phyloP scores from a whole-genome alignment of 2,329 filamentous ascomycete species.

The Alternaria infectoria region DNA sequence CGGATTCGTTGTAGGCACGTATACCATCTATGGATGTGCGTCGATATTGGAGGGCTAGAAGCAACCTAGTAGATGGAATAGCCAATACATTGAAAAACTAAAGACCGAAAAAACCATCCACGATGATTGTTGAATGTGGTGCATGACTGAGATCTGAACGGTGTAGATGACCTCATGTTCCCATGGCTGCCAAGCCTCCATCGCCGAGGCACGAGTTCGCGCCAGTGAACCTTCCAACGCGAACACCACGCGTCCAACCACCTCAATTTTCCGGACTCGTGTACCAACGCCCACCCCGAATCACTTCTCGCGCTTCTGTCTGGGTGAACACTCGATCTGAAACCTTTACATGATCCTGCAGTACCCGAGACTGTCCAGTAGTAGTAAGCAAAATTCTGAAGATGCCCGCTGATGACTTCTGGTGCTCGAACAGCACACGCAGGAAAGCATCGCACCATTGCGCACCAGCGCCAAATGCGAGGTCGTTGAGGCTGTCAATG shows the following conservation, averaged over 20 bases:
- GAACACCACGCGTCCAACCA: background rate
- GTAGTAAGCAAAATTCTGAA: conserved; percentile 10
- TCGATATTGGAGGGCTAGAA: too few species aligned
- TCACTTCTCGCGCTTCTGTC: background rate
- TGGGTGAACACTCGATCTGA: background rate
- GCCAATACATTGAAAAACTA: too few species aligned
- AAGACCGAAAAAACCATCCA: too few species aligned
- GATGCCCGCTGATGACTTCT: background rate
- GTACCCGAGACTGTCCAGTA: conserved; percentile 1
- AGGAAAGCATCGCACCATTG: background rate
- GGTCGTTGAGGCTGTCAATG: background rate
- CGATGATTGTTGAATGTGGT: too few species aligned
- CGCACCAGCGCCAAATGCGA: background rate
- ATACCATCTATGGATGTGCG: too few species aligned
- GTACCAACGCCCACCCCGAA: background rate
- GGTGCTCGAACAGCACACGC: background rate
- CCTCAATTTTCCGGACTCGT: background rate
- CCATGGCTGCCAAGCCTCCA: too few species aligned
- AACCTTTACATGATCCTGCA: conserved; percentile 3
- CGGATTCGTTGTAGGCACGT: too few species aligned
- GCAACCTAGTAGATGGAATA: too few species aligned
- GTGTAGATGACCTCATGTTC: too few species aligned
- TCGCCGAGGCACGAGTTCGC: background rate
- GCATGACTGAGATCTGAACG: too few species aligned
- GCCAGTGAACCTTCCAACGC: background rate